Base-by-base conservation (phyloP, 306 rosid species). In the Boehmeria nivea region DNA sequence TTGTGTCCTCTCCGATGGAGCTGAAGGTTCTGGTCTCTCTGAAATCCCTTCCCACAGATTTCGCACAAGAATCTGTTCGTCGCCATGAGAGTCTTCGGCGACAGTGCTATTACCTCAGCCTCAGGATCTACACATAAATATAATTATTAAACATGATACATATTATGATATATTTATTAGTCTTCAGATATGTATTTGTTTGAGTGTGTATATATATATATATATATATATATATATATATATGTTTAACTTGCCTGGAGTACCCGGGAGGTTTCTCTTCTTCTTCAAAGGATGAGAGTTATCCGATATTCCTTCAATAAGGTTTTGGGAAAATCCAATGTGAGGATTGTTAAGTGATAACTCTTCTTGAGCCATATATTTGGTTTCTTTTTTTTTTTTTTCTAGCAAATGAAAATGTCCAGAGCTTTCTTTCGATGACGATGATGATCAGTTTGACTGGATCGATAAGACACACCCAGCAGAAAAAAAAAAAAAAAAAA, bases 11-110 rank as follows among this genome's bases (percentile, higher is more conserved):
- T 75, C 2, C 97, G 50, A 65, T 90, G 97, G 52, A 90, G 56
- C 64, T 86, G 97, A 42, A 90, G 95, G 63, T 86, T 90, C 43
- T 86, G 97, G 67, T 90, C 97, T 64, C 94, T 84, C 53, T 86
- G 97, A 25, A 90, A 90, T 28, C 97, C 97, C 66, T 90, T 90
- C 88, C 76, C 84, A 74, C 97, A 90, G 6, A 90, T 86, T 76
- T 90, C 97, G 69, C 97, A 90, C 42, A 90, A 88, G 67, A 90
- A 90, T 65, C 97, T 70, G 59, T 90, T 90, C 31, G 83, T 90
- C 14, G 97, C 91, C 97, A 86, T 90, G 25, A 90, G 60, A 22
- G 91, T 82, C 33, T 84, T 86, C 57, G 97, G 97, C 20, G 97
- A 90, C 62, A 90, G 65, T 15, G 85, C 90, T 10, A 90, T 50